Conservation (phyloP, 805 yeast species). For the Cyberlindnera suaveolens region DNA sequence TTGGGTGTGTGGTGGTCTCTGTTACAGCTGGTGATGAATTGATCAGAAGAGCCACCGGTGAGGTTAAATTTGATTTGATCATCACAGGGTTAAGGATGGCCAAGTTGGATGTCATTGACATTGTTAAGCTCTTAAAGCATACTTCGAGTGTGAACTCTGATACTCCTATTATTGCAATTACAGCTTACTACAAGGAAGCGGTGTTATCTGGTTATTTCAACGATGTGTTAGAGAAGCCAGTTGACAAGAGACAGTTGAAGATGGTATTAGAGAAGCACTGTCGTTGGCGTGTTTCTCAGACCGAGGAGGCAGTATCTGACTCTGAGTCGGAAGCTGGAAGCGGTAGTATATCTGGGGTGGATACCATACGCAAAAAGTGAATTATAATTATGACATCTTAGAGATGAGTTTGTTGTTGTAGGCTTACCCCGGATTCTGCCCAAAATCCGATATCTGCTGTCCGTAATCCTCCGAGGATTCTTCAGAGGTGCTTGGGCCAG, state of each 20-base stretch:
- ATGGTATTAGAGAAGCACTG: conserved; percentile 20
- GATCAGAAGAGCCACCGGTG: conserved; percentile 73
- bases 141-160: conserved; percentile 73
- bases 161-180: conserved; percentile 73
- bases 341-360: not conserved
- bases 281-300: conserved; percentile 15
- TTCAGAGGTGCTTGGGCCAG: too few species aligned
- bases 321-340: conserved; percentile 14
- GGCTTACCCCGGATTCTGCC: too few species aligned
- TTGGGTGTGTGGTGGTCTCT: conserved; percentile 77
- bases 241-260: conserved; percentile 17
- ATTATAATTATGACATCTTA: too few species aligned
- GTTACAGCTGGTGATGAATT: conserved; percentile 79
- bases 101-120: conserved; percentile 65
- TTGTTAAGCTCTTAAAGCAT: conserved; percentile 65
- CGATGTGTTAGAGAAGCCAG: conserved; percentile 72
- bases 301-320: conserved; percentile 26
- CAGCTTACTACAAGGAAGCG: conserved; percentile 69
- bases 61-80: conserved; percentile 77
- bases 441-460: too few species aligned
- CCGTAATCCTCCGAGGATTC: too few species aligned
- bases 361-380: not conserved
- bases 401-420: too few species aligned
- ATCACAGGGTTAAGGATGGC: conserved; percentile 67
- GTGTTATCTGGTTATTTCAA: conserved; percentile 42